Evolutionary conservation across 176 grass and related monocot genomes (phyloP).

Genomic region (Luzula sylvatica): DNA sequence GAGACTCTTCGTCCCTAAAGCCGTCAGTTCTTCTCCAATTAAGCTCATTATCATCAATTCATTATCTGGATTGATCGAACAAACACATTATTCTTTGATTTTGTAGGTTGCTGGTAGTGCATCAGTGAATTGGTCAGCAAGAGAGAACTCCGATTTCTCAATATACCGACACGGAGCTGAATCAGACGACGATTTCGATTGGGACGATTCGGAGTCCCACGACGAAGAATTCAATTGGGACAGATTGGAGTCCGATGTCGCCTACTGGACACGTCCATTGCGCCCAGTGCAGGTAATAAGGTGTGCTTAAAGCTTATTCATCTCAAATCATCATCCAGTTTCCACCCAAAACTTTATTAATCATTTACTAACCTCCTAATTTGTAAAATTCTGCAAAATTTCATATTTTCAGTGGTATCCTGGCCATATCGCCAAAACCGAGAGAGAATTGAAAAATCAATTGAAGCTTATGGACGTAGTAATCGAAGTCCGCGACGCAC

Average conservation of each 20-base stretch:
- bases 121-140: constrained; percentile 9
- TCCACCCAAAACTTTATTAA: not conserved
- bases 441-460: constrained; percentile 86
- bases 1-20: constrained; percentile 7
- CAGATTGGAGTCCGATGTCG: constrained; percentile 74
- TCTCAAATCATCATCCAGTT: not conserved
- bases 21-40: not conserved
- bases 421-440: constrained; percentile 98
- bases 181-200: constrained; percentile 29
- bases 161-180: constrained; percentile 11
- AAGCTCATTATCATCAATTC: no score
- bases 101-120: not conserved
- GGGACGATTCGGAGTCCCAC: constrained; percentile 58
- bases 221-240: constrained; percentile 46
- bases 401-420: constrained; percentile 78
- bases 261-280: constrained; percentile 70
- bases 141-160: constrained; percentile 13
- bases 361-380: not conserved
- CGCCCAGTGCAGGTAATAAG: constrained; percentile 87
- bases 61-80: no score
- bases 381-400: not conserved
- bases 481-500: constrained; percentile 84
- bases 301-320: constrained; percentile 36
- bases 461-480: constrained; percentile 97
- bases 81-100: no score